Percentiles rank a stretch among this genome's conserved stretches.
These are phyloP conservation scores for Lantana camara DNA, from an alignment of 257 asterid genomes.

Conservation along the genomic window DNA sequence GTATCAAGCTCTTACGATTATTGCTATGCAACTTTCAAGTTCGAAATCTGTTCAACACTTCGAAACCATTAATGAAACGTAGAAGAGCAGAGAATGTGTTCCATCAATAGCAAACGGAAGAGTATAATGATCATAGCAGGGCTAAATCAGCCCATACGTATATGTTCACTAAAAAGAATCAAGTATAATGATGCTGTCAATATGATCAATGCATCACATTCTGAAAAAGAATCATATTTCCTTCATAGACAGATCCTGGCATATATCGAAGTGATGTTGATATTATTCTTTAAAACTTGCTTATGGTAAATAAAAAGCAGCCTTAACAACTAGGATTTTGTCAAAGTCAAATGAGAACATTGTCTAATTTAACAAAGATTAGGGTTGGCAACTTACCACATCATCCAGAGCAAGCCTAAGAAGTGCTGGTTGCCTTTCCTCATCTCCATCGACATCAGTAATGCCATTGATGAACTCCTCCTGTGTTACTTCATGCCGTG, in stretches of 20 bases:
- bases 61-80: too few species aligned
- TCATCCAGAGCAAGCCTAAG: conserved; percentile 83
- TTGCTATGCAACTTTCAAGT: neutral
- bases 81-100: neutral
- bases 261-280: neutral
- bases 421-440: conserved; percentile 69
- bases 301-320: neutral
- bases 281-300: neutral
- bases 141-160: neutral
- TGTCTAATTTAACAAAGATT: neutral
- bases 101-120: conserved; percentile 23
- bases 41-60: too few species aligned
- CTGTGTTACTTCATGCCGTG: conserved; percentile 56
- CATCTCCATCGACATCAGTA: conserved; percentile 64
- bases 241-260: conserved; percentile 2
- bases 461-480: conserved; percentile 65
- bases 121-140: neutral
- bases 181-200: neutral
- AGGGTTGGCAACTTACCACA: conserved; percentile 51
- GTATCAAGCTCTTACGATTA: neutral
- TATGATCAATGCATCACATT: conserved; percentile 25
- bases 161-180: neutral
- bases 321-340: neutral
- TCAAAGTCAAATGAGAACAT: neutral
- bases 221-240: neutral